phyloP scores from a whole-genome alignment of 2,329 filamentous ascomycete genomes.

The Dactylellina cionopaga region DNA sequence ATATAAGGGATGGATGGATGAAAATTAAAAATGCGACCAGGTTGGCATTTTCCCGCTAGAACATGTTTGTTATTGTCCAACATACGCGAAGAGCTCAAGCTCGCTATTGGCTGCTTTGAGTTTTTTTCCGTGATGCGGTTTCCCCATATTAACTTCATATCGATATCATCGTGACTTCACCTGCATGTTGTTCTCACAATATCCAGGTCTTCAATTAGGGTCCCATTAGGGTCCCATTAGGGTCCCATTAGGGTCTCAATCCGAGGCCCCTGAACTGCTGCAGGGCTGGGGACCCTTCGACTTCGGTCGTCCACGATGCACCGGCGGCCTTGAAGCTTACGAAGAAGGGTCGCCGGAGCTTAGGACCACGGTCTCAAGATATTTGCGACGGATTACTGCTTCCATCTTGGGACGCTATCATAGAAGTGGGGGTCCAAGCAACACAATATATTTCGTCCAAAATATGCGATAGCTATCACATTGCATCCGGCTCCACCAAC shows the following conservation, averaged over 20 bases:
- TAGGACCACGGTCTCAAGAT: not conserved
- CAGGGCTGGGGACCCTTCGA: conserved; percentile 4
- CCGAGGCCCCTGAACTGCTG: conserved; percentile 26
- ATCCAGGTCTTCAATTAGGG: conserved; percentile 4
- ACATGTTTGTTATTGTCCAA: not conserved
- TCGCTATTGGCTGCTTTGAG: not conserved
- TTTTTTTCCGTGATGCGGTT: not conserved
- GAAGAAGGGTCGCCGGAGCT: conserved; percentile 7
- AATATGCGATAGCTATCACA: conserved; percentile 47
- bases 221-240: not conserved
- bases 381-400: not conserved
- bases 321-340: conserved; percentile 13
- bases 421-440: conserved; percentile 23
- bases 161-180: conserved; percentile 52
- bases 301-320: not conserved
- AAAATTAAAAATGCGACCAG: conserved; percentile 26
- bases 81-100: not conserved
- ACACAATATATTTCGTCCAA: not conserved
- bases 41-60: not conserved
- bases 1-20: conserved; percentile 25
- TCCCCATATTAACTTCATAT: conserved; percentile 7
- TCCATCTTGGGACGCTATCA: not conserved
- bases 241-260: conserved; percentile 17
- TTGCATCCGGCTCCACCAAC: conserved; percentile 14
- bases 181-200: conserved; percentile 16